These are phyloP conservation scores for Microbotryum scabiosae DNA, from an alignment of 1,284 basidiomycete species.

Conservation along the genomic window DNA sequence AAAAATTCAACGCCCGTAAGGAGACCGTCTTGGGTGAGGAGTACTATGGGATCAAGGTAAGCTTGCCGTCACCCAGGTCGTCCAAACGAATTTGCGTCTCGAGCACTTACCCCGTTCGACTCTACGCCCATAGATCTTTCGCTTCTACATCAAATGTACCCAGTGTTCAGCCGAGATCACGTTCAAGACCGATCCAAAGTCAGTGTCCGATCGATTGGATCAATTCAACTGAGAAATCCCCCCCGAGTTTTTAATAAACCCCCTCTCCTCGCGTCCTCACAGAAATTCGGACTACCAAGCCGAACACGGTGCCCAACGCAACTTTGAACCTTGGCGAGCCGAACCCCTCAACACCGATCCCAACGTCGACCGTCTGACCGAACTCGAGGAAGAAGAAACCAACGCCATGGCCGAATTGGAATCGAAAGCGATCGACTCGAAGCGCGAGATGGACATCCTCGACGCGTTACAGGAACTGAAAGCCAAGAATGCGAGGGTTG, in stretches of 20 bases:
- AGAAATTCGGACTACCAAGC: slow-evolving; percentile 80
- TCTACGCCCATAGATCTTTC: slow-evolving; percentile 13
- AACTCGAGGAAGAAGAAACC: slow-evolving; percentile 58
- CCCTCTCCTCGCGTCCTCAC: too few relatives aligned
- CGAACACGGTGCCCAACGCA: slow-evolving; percentile 87
- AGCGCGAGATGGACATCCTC: slow-evolving; percentile 96
- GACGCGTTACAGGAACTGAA: slow-evolving; percentile 93
- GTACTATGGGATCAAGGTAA: slow-evolving; percentile 96
- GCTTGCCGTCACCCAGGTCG: too few relatives aligned
- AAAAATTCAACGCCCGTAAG: slow-evolving; percentile 98
- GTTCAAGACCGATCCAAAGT: slow-evolving; percentile 97
- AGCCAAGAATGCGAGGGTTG: slow-evolving; percentile 82
- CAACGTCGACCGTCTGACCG: slow-evolving; percentile 41
- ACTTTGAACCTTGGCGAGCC: slow-evolving; percentile 88
- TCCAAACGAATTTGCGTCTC: too few relatives aligned
- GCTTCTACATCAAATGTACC: slow-evolving; percentile 54
- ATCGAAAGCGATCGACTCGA: slow-evolving; percentile 79
- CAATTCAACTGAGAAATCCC: too few relatives aligned
- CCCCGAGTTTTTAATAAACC: too few relatives aligned
- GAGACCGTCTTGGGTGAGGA: slow-evolving; percentile 95
- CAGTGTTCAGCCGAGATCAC: slow-evolving; percentile 96
- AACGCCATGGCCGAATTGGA: slow-evolving; percentile 97
- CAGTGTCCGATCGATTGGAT: not conserved
- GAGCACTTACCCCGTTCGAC: not conserved
- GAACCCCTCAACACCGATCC: slow-evolving; percentile 47